A percentile compares a stretch with the other conserved stretches of the same genome.
Conservation (phyloP, 2,329 filamentous ascomycete species). For the Aureobasidium vineae region DNA sequence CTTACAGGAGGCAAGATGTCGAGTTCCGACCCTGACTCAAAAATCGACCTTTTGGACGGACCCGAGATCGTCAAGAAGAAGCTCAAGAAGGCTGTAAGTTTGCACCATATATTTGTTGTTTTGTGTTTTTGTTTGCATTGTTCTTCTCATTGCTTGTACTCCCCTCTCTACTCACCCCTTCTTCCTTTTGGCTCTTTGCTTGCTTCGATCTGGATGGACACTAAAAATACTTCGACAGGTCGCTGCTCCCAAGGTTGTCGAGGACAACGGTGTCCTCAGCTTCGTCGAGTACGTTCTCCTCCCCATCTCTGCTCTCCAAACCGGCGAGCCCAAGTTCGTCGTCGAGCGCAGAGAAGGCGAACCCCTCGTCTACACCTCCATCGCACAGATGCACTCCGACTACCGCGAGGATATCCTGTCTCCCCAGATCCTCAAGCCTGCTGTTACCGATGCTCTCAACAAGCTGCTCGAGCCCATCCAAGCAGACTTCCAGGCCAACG, state of each 20-base stretch:
- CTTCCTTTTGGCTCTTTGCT: neutral
- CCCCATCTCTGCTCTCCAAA: slow-evolving; percentile 64
- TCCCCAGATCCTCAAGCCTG: slow-evolving; percentile 85
- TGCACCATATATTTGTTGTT: neutral
- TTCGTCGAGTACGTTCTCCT: slow-evolving; percentile 87
- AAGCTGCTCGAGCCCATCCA: slow-evolving; percentile 76
- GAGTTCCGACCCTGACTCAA: slow-evolving; percentile 67
- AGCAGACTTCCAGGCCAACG: slow-evolving; percentile 64
- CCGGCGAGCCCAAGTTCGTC: slow-evolving; percentile 59
- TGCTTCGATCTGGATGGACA: neutral
- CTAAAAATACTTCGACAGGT: slow-evolving; percentile 64
- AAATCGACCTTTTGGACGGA: slow-evolving; percentile 78
- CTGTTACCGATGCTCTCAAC: slow-evolving; percentile 70
- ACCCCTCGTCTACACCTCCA: slow-evolving; percentile 74
- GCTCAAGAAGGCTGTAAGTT: slow-evolving; percentile 66
- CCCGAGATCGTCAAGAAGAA: slow-evolving; percentile 75
- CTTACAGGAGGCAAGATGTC: slow-evolving; percentile 75
- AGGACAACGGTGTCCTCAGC: slow-evolving; percentile 82
- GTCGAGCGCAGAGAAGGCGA: slow-evolving; percentile 66
- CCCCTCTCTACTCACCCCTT: neutral
- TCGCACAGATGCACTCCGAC: slow-evolving; percentile 58
- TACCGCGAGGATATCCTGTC: slow-evolving; percentile 68
- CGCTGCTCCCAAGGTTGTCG: slow-evolving; percentile 69
- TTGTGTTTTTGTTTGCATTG: neutral
- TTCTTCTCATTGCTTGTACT: neutral